phyloP scores from a whole-genome alignment of 2,329 filamentous ascomycete genomes.

The Alternaria atra region DNA sequence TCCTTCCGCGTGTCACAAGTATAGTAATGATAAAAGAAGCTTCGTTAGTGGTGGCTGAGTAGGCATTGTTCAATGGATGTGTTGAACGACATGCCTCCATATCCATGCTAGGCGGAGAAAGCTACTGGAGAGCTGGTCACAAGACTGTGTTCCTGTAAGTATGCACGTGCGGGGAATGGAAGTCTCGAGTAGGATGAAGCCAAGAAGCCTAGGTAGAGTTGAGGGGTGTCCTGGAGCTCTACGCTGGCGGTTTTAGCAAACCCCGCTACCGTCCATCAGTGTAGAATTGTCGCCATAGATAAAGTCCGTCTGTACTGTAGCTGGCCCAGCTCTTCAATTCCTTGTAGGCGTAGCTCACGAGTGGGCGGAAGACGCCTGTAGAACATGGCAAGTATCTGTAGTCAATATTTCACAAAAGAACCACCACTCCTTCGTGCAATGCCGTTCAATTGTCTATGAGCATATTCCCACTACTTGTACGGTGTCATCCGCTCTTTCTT shows the following conservation, averaged over 20 bases:
- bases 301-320: neutral
- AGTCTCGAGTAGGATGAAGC: neutral
- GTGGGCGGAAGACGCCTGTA: neutral
- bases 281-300: neutral
- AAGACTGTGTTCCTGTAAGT: neutral
- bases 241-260: no score
- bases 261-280: neutral
- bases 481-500: slow-evolving; percentile 26
- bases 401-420: neutral
- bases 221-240: neutral
- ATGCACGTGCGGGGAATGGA: no score
- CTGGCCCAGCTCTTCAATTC: no score
- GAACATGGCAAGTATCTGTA: neutral
- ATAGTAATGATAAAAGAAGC: neutral
- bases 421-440: slow-evolving; percentile 17
- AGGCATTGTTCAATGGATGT: neutral
- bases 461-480: slow-evolving; percentile 48
- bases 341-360: neutral
- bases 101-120: neutral
- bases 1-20: no score
- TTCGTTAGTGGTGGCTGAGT: neutral
- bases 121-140: no score
- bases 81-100: neutral
- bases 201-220: neutral
- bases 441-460: slow-evolving; percentile 48